Conservation (phyloP, 805 yeast genomes). For the Candida ortonii region DNA sequence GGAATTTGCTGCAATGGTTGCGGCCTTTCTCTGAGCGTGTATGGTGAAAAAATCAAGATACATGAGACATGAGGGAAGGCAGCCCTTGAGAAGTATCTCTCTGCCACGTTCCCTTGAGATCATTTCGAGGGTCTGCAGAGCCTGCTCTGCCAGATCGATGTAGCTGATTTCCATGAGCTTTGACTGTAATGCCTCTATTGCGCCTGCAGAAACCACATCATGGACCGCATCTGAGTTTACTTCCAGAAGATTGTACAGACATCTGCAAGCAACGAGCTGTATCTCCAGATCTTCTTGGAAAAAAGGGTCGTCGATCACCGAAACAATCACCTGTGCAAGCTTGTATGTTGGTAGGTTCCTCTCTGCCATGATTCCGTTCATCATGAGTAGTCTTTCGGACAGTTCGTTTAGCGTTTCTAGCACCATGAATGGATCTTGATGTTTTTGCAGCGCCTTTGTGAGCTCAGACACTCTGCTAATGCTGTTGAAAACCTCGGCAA, state of each 20-base stretch:
- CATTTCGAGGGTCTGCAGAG: slow-evolving; percentile 68
- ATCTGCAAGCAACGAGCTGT: slow-evolving; percentile 80
- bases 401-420: slow-evolving; percentile 65
- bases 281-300: slow-evolving; percentile 69
- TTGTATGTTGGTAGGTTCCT: slow-evolving; percentile 58
- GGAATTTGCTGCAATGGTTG: slow-evolving; percentile 68
- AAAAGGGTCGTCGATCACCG: slow-evolving; percentile 54
- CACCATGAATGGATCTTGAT: slow-evolving; percentile 58
- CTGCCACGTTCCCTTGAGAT: slow-evolving; percentile 55
- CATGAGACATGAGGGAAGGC: slow-evolving; percentile 62
- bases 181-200: slow-evolving; percentile 60
- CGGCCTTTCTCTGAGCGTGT: slow-evolving; percentile 83
- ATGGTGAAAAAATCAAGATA: slow-evolving; percentile 85
- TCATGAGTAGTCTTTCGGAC: slow-evolving; percentile 63
- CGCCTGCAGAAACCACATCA: slow-evolving; percentile 61
- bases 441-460: slow-evolving; percentile 37
- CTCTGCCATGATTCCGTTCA: slow-evolving; percentile 58
- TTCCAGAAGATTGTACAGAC: slow-evolving; percentile 77
- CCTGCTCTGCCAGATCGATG: slow-evolving; percentile 92
- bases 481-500: slow-evolving; percentile 29
- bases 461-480: slow-evolving; percentile 27
- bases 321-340: slow-evolving; percentile 53
- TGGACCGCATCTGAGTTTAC: slow-evolving; percentile 63
- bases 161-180: slow-evolving; percentile 72
- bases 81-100: slow-evolving; percentile 55